A percentile compares a stretch with the other conserved stretches of the same genome.
Conservation (phyloP, 2,329 filamentous ascomycete species). For the Periconia sp. region DNA sequence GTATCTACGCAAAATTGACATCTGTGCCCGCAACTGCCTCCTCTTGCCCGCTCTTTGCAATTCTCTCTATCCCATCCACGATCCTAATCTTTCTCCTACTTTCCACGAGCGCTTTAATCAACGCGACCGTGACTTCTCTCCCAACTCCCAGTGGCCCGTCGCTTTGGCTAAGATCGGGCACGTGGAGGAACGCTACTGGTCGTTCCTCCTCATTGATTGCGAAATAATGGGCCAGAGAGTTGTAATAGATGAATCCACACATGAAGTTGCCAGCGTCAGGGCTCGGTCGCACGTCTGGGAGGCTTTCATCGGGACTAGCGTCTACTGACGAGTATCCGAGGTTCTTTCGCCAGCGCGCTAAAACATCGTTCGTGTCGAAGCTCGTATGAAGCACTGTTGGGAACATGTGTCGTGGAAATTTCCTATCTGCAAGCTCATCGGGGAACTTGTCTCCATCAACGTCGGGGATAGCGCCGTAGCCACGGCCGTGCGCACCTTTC, state of each 20-base stretch:
- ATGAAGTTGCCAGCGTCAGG: slow-evolving; percentile 44
- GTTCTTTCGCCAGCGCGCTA: slow-evolving; percentile 32
- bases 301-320: background rate
- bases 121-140: slow-evolving; percentile 34
- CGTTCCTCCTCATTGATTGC: slow-evolving; percentile 21
- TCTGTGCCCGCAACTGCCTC: slow-evolving; percentile 15
- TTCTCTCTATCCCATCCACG: slow-evolving; percentile 10
- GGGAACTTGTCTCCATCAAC: slow-evolving; percentile 38
- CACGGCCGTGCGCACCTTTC: slow-evolving; percentile 31
- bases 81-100: slow-evolving; percentile 30
- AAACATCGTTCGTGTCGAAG: slow-evolving; percentile 41
- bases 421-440: slow-evolving; percentile 20
- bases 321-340: too few species aligned
- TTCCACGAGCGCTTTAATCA: slow-evolving; percentile 44
- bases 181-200: slow-evolving; percentile 45
- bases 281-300: slow-evolving; percentile 34
- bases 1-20: slow-evolving; percentile 17
- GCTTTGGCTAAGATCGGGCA: slow-evolving; percentile 39
- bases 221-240: slow-evolving; percentile 39
- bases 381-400: slow-evolving; percentile 33
- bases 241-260: slow-evolving; percentile 46
- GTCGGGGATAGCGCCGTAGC: slow-evolving; percentile 39
- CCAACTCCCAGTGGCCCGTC: slow-evolving; percentile 32
- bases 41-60: background rate
- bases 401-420: slow-evolving; percentile 24